Conservation (phyloP, 176 grass and related monocot genomes). For the Carex littledalei region DNA sequence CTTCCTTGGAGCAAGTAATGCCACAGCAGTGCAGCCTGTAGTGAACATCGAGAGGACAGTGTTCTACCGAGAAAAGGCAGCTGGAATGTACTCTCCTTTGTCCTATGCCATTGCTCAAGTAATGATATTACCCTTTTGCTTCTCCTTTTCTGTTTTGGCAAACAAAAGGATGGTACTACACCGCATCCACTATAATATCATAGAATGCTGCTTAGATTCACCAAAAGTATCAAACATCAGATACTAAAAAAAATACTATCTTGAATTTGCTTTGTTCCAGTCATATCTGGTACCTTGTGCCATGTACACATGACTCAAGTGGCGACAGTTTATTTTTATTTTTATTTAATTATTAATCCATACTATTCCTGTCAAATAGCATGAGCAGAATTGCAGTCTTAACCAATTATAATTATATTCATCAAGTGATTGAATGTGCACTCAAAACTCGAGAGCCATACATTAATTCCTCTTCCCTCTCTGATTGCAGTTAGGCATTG, state of each 20-base stretch:
- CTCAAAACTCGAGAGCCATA: not conserved
- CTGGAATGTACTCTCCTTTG: conserved; percentile 90
- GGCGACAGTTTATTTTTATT: not conserved
- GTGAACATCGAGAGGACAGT: conserved; percentile 70
- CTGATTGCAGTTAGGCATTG: conserved; percentile 43
- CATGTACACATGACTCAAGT: not conserved
- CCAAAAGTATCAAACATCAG: not conserved
- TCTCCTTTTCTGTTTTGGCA: not conserved
- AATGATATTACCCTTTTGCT: conserved; percentile 13
- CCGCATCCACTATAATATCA: too few relatives aligned
- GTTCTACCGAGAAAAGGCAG: conserved; percentile 87
- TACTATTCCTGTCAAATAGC: not conserved
- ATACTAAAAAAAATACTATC: not conserved
- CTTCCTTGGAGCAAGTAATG: conserved; percentile 72
- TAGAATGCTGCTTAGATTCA: not conserved
- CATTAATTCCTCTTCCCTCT: conserved; percentile 2
- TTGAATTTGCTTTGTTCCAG: not conserved
- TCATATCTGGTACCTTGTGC: not conserved
- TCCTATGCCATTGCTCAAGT: conserved; percentile 89
- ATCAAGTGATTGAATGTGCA: not conserved
- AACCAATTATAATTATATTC: not conserved
- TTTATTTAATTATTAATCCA: not conserved
- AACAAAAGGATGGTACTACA: not conserved
- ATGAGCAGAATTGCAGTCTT: not conserved
- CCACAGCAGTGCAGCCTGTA: conserved; percentile 62